Base-by-base conservation (phyloP, 2,329 filamentous ascomycete genomes). In the Cordyceps farinosa region DNA sequence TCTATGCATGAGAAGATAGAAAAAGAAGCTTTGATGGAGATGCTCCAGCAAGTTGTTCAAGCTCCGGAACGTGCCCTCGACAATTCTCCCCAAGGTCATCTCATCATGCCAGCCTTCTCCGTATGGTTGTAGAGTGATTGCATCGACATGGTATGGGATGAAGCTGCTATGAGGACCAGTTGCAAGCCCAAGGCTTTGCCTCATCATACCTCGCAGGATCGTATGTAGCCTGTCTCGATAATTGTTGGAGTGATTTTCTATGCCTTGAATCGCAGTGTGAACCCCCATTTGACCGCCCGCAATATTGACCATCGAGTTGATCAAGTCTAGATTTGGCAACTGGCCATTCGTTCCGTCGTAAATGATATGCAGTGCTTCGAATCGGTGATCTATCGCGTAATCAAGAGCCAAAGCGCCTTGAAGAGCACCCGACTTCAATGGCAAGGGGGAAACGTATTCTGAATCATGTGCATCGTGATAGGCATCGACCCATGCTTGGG, bases 1-100 rank as follows among this genome's bases (percentile, higher is more conserved):
- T 36, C 88, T 86, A 68, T 96, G 89, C 86, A 98, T 92, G 51
- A 99, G 83, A 58, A 99, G 81, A 75, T 99, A 99, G 78, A 99
- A 98, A 84, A 99, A 99, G 81, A 99, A 99, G 75, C 93, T 97
- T 78, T 99, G 95, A 74, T 99, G 95, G 65, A 99, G 82, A 74
- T 99, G 93, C 77, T 99, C 95, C 38, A 99, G 84, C 64, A 99
- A 79, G 72, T 99, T 99, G 79, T 99, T 99, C 76, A 99, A 80
- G 74, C 92, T 97, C 70, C 95, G 85, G 75, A 96, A 96, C 3
- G 95, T 85, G 70, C 92, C 92, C 77, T 99, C 95, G 5, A 98
- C 83, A 0, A 93, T 88, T 61, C 93, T 84, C 6, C 95, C 95
- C 73, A 99, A 87, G 10, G 90, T 90, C 91, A 98, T 98, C 77